Conservation (phyloP, 306 rosid genomes). For the Psophocarpus tetragonolobus region DNA sequence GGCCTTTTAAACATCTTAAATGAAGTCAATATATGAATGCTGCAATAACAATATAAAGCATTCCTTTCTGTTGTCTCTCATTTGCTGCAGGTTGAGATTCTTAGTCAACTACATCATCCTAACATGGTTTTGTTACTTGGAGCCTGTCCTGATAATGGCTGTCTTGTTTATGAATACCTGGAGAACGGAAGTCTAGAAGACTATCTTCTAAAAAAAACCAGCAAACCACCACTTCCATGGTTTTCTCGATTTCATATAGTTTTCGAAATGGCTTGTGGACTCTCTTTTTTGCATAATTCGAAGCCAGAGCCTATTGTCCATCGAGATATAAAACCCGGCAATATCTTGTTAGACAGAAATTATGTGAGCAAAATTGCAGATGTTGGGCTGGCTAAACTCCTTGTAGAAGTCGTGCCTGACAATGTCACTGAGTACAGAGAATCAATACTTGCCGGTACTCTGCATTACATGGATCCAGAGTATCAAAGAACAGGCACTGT, state of each 20-base stretch:
- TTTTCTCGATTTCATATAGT: constrained; percentile 61
- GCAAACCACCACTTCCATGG: constrained; percentile 84
- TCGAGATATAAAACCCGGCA: constrained; percentile 94
- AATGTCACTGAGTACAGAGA: constrained; percentile 80
- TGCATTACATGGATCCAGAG: constrained; percentile 96
- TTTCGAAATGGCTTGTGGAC: constrained; percentile 89
- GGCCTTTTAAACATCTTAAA: constrained; percentile 17
- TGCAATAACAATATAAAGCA: constrained; percentile 9
- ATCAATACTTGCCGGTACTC: constrained; percentile 85
- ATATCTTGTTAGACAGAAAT: constrained; percentile 78
- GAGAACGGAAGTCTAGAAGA: constrained; percentile 94
- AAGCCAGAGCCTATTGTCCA: constrained; percentile 88
- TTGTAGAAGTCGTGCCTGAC: constrained; percentile 77
- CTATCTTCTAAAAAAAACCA: constrained; percentile 48
- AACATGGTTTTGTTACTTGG: constrained; percentile 86
- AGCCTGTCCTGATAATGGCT: constrained; percentile 89
- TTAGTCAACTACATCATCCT: constrained; percentile 92
- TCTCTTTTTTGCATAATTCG: constrained; percentile 79
- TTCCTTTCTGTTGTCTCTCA: constrained; percentile 29
- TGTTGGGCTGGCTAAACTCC: constrained; percentile 84
- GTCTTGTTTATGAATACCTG: constrained; percentile 83
- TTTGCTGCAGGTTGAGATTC: constrained; percentile 79
- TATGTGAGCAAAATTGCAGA: constrained; percentile 86
- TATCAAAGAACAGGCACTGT: constrained; percentile 93
- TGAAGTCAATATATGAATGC: constrained; percentile 27